phyloP scores from a whole-genome alignment of 805 yeast genomes.

The Teunomyces tritomae region DNA sequence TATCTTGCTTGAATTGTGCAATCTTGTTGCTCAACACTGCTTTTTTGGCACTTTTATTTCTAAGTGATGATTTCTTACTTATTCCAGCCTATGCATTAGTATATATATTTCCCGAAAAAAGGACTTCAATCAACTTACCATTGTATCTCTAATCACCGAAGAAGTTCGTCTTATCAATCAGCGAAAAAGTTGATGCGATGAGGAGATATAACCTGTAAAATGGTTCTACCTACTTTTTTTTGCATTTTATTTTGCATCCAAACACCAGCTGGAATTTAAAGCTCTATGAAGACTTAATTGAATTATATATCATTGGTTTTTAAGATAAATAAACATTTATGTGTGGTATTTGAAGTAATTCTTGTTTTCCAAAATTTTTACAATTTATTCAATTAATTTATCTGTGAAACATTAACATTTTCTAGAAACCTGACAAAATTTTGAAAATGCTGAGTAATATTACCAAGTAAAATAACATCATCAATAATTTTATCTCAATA shows the following conservation, averaged over 20 bases:
- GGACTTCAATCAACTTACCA: slow-evolving; percentile 4
- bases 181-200: slow-evolving; percentile 1
- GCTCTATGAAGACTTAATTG: no score
- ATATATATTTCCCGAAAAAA: neutral
- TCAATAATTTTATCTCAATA: no score
- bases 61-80: slow-evolving; percentile 34
- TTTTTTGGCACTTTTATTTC: slow-evolving; percentile 29
- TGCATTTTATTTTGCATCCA: slow-evolving; percentile 2
- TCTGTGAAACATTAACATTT: no score
- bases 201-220: neutral
- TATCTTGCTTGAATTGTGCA: slow-evolving; percentile 23
- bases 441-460: no score
- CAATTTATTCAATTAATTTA: no score
- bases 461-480: no score
- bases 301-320: no score
- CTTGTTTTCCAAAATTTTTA: no score
- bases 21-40: slow-evolving; percentile 24
- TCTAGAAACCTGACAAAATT: no score
- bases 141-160: neutral
- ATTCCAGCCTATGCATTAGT: slow-evolving; percentile 25
- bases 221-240: neutral
- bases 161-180: neutral
- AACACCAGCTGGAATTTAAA: neutral
- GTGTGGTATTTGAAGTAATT: no score
- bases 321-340: no score